These are phyloP conservation scores for Diaporthe humulicola DNA, from an alignment of 2,329 filamentous ascomycete genomes.

Conservation along the genomic window DNA sequence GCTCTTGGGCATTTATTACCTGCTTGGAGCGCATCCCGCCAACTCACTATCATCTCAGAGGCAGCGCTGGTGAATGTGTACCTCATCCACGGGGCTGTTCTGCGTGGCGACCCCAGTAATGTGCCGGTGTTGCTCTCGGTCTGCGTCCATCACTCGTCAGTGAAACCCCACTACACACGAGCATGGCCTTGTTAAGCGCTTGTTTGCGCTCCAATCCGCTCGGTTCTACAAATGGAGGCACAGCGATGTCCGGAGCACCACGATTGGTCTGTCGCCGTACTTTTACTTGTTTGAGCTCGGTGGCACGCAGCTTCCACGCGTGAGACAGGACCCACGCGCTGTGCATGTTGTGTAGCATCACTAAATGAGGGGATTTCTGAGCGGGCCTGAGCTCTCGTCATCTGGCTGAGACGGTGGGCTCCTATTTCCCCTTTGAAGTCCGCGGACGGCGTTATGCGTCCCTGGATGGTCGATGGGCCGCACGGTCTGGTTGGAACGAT, in stretches of 20 bases:
- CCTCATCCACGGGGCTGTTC: no score
- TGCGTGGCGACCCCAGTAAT: background rate
- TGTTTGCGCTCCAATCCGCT: background rate
- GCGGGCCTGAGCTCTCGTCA: background rate
- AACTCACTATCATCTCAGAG: background rate
- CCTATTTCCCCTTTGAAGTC: background rate
- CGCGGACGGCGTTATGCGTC: background rate
- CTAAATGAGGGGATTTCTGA: background rate
- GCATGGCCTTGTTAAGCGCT: background rate
- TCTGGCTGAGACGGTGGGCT: background rate
- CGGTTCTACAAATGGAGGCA: background rate
- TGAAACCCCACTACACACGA: background rate
- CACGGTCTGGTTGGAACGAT: background rate
- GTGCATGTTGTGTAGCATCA: background rate
- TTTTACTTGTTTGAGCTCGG: background rate
- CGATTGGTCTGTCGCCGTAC: background rate
- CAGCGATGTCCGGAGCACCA: background rate
- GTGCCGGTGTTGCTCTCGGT: background rate
- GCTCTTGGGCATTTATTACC: no score
- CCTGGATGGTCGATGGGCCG: background rate
- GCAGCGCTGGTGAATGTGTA: background rate
- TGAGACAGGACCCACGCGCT: slow-evolving; percentile 9
- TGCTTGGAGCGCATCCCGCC: background rate
- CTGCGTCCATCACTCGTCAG: background rate
- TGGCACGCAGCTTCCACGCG: background rate